phyloP scores from a whole-genome alignment of 2,329 filamentous ascomycete species.

The Camptophora hylomeconis region DNA sequence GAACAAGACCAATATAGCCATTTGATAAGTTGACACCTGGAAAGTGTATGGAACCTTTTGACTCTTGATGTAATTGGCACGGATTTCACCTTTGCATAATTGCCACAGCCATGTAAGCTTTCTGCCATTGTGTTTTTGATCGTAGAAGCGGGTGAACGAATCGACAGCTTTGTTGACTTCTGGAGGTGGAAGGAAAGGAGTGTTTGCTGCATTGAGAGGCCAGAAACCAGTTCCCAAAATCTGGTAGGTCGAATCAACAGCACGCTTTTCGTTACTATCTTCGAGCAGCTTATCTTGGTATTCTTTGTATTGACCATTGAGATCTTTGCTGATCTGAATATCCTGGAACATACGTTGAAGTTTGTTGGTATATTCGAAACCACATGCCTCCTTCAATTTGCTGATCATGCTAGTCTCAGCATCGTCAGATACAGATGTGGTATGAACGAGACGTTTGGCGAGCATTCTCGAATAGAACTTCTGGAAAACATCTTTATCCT shows the following conservation, averaged over 20 bases:
- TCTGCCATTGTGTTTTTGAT: conserved; percentile 88
- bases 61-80: conserved; percentile 80
- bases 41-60: conserved; percentile 90
- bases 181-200: conserved; percentile 73
- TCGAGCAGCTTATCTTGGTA: conserved; percentile 54
- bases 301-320: conserved; percentile 79
- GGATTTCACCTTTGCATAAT: conserved; percentile 92
- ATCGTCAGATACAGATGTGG: conserved; percentile 90
- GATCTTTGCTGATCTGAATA: conserved; percentile 96
- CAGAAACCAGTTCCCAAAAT: conserved; percentile 95
- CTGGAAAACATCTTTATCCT: conserved; percentile 99
- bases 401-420: conserved; percentile 99
- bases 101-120: conserved; percentile 99
- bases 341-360: conserved; percentile 99
- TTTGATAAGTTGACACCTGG: conserved; percentile 94
- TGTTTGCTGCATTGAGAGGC: conserved; percentile 78
- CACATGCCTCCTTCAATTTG: conserved; percentile 96
- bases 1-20: conserved; percentile 89
- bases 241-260: conserved; percentile 77
- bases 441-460: conserved; percentile 85
- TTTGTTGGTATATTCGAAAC: conserved; percentile 99
- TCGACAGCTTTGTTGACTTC: conserved; percentile 81
- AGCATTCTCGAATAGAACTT: conserved; percentile 98
- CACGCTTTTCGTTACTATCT: conserved; percentile 50
- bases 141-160: conserved; percentile 82